These are phyloP conservation scores for Heliocybe sulcata DNA, from an alignment of 1,284 basidiomycete species.

Conservation along the genomic window DNA sequence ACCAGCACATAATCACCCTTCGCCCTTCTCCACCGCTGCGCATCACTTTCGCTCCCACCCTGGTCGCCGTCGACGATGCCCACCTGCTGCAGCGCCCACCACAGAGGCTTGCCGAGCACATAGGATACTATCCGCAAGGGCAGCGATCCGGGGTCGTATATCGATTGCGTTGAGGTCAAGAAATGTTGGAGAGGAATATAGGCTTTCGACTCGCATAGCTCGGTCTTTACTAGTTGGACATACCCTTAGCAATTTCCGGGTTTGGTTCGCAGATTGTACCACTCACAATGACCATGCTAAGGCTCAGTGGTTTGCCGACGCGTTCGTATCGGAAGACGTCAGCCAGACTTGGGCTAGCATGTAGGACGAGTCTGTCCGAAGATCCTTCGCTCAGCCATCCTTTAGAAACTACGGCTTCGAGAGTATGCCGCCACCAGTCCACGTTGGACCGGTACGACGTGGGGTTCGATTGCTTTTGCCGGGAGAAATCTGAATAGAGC, in stretches of 20 bases:
- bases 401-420: conserved; percentile 54
- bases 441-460: conserved; percentile 76
- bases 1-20: conserved; percentile 76
- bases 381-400: conserved; percentile 43
- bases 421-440: conserved; percentile 79
- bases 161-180: conserved; percentile 47
- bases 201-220: conserved; percentile 39
- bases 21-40: conserved; percentile 54
- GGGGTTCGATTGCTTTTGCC: conserved; percentile 80
- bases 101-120: conserved; percentile 72
- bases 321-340: conserved; percentile 59
- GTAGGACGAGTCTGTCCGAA: conserved; percentile 55
- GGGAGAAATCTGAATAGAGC: conserved; percentile 83
- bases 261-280: conserved; percentile 2
- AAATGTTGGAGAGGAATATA: conserved; percentile 55
- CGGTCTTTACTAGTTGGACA: conserved; percentile 45
- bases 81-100: conserved; percentile 80
- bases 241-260: conserved; percentile 15
- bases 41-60: conserved; percentile 41
- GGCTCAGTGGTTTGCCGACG: conserved; percentile 74
- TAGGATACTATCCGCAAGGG: conserved; percentile 63
- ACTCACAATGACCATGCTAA: conserved; percentile 80
- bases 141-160: conserved; percentile 65
- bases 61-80: conserved; percentile 63
- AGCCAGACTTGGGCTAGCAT: conserved; percentile 50